Base-by-base conservation (phyloP, 352 stramenopile genomes). In the Peronosclerospora sorghi region DNA sequence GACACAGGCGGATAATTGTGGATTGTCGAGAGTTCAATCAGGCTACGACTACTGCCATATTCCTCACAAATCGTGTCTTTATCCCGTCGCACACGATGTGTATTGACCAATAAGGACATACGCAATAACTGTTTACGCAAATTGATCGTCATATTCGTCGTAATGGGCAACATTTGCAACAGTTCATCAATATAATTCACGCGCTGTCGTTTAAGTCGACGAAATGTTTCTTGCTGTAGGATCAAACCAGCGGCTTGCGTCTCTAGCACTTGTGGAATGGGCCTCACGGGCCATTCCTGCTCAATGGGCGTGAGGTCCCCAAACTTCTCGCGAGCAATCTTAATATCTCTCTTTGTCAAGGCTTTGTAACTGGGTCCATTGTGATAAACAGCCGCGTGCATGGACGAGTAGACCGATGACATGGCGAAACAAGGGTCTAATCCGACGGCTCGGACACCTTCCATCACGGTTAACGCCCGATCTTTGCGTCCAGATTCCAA, bases 51-150 rank as follows among this genome's bases (percentile, higher is more conserved):
- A 32, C 66, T 73, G 38, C 81, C 60, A 46, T 85, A 91, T 45
- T 91, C 73, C 18, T 64, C 48, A 39, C 61, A 66, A 52, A 91
- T 88, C 36, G 64, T 61, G 23, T 45, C 23, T 18, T 62, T 71
- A 35, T 80, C 60, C 17, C 70, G 70, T 19, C 76, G 74, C 3
- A 91, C 75, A 47, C 78, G 78, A 48, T 88, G 75, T 38, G 78
- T 88, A 43, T 91, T 91, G n/a, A 91, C 75, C 14, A 91, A 44
- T 32, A 91, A 55, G 29, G 75, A 88, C 75, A 88, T 88, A 30
- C 78, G 75, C 60, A 85, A 71, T 29, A 91, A 40, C 54, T 91
- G 78, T 51, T 91, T 91, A 36, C 75, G 68, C 49, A 91, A 48
- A 41, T 91, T 91, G 26, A 91, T 71, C 20, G 78, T 91, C 71